These are phyloP conservation scores for Protomyces arabidopsidicola DNA, from an alignment of 1,139 yeast species.

Conservation along the genomic window DNA sequence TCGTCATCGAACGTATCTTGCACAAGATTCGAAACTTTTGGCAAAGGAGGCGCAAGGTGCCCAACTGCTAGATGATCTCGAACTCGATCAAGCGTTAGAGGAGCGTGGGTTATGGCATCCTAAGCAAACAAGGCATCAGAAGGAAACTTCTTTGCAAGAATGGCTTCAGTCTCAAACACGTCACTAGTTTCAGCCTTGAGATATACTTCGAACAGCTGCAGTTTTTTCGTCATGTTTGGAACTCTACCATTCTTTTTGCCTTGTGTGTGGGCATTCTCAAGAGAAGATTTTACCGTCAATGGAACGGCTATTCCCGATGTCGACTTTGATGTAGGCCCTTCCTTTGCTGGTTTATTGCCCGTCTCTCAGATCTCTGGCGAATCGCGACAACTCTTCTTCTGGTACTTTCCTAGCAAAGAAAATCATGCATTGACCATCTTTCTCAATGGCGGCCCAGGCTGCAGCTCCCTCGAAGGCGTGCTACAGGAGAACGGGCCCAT, in stretches of 20 bases:
- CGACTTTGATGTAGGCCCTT: slow-evolving; percentile 5
- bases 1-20: slow-evolving; percentile 7
- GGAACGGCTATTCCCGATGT: slow-evolving; percentile 17
- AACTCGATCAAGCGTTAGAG: slow-evolving; percentile 13
- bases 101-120: slow-evolving; percentile 17
- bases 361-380: slow-evolving; percentile 3
- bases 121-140: not conserved
- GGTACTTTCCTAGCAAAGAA: slow-evolving; percentile 19
- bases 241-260: not conserved
- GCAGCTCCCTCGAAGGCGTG: slow-evolving; percentile 97
- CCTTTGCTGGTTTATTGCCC: slow-evolving; percentile 23
- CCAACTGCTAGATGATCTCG: not conserved
- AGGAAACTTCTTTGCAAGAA: not conserved
- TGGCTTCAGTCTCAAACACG: not conserved
- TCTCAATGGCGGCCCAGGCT: slow-evolving; percentile 87
- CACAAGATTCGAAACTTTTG: not conserved
- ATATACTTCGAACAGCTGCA: not conserved
- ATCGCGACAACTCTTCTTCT: slow-evolving; percentile 15
- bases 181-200: not conserved
- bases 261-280: not conserved
- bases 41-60: not conserved
- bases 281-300: slow-evolving; percentile 5
- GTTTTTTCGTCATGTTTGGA: no score
- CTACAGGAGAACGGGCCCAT: slow-evolving; percentile 88
- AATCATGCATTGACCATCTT: slow-evolving; percentile 47